Evolutionary conservation across 1,139 yeast genomes (phyloP), one percentile per base, ranked within the genome.

Genomic region (Magnusiomyces ingens): DNA sequence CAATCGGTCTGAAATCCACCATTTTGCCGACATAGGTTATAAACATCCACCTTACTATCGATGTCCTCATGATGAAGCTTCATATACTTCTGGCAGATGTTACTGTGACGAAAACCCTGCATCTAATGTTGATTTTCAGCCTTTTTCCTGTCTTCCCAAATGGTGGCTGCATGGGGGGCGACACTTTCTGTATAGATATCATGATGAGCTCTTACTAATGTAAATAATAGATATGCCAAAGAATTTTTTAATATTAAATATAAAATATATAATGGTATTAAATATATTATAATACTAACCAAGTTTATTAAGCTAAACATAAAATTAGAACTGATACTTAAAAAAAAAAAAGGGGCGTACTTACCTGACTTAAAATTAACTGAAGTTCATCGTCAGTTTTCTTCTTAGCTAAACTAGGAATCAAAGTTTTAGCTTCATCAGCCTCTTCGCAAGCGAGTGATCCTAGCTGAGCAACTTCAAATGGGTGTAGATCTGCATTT

Each of bases 371-470:
- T 62, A 93, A 76, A 57, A 91, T 78, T 51, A 88, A 83, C 69
- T 90, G 96, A 57, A 93, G 74, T 65, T 91, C 97, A 49, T 86
- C 87, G 61, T 90, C 96, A 5, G 88, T 79, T 49, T 88, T 90
- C 69, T 91, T 91, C 59, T 76, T 79, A 18, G 81, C 77, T 65
- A 93, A 76, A 70, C 95, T 85, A 48, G 99, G 97, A 58, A 93
- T 85, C 65, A 93, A 76, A 29, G 96, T 88, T 71, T 90, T 88
- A 36, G 98, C 98, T 73, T 93, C 99, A 66, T 93, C 99, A 5
- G 96, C 91, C 61, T 93, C 98, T 67, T 93, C 99, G 71, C 97
- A 91, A 45, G 94, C 89, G 59, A 93, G 75, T 1, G 95, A 88
- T 0, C 98, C 96, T 58, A 93, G 75, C 71, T 93, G 99, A 0